These are phyloP conservation scores for Halophytophthora polymorphica DNA, from an alignment of 352 stramenopile genomes.

Conservation along the genomic window DNA sequence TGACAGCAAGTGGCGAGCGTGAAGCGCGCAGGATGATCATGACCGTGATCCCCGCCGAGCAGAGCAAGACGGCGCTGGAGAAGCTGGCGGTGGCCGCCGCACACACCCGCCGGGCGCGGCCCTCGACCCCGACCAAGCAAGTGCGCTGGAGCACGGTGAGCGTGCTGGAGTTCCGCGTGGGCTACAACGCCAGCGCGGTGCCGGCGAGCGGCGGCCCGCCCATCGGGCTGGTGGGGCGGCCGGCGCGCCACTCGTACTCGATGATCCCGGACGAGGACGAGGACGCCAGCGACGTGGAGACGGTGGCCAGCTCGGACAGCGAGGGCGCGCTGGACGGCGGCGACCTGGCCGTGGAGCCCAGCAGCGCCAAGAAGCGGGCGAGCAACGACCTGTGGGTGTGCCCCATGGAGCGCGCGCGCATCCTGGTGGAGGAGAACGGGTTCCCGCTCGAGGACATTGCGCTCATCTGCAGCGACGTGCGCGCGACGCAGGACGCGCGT, in stretches of 20 bases:
- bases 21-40: no score
- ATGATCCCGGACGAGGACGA: constrained; percentile 17
- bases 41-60: no score
- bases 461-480: constrained; percentile 44
- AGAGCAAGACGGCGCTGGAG: no score
- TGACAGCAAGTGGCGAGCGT: no score
- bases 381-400: constrained; percentile 44
- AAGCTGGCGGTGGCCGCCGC: no score
- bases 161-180: constrained; percentile 45
- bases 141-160: constrained; percentile 43
- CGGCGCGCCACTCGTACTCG: constrained; percentile 30
- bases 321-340: constrained; percentile 7
- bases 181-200: constrained; percentile 49
- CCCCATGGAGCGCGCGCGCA: constrained; percentile 42
- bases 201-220: constrained; percentile 43
- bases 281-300: constrained; percentile 21
- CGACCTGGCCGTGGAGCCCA: constrained; percentile 1
- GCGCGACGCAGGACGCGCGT: constrained; percentile 35
- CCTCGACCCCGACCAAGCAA: constrained; percentile 21
- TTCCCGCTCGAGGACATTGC: constrained; percentile 42
- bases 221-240: constrained; percentile 40
- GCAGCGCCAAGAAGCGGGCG: constrained; percentile 7
- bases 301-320: constrained; percentile 23
- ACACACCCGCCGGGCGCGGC: no score
- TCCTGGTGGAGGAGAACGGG: constrained; percentile 30